phyloP scores from a whole-genome alignment of 495 filamentous ascomycete species.

The Penicillium waksmanii region DNA sequence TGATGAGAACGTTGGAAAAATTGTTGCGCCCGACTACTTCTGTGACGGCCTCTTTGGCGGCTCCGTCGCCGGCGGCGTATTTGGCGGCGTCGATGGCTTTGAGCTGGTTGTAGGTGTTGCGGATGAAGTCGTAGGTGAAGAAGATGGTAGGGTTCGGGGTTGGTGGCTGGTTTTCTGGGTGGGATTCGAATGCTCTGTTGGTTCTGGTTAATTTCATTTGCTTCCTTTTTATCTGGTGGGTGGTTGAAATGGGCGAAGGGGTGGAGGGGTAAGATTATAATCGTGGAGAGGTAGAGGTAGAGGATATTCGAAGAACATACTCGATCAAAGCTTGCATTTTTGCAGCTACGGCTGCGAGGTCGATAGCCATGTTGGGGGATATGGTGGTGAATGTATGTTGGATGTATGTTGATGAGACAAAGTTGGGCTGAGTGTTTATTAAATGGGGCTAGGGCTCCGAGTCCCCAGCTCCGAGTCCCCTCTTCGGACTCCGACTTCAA shows the following conservation, averaged over 20 bases:
- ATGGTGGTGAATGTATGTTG: background rate
- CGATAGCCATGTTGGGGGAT: conserved; percentile 3
- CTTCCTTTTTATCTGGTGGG: background rate
- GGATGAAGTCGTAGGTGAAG: conserved; percentile 40
- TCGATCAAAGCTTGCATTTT: conserved; percentile 34
- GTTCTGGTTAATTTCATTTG: conserved; percentile 6
- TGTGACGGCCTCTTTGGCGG: conserved; percentile 13
- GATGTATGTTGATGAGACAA: background rate
- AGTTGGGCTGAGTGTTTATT: background rate
- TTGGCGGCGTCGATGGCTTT: conserved; percentile 31
- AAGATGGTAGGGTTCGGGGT: conserved; percentile 36
- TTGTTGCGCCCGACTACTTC: conserved; percentile 37
- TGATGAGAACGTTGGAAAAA: conserved; percentile 33
- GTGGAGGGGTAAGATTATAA: background rate
- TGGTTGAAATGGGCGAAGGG: background rate
- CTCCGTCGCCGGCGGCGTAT: conserved; percentile 27
- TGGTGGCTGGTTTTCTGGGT: conserved; percentile 36
- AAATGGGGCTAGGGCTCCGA: background rate
- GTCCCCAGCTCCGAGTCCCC: too few relatives aligned
- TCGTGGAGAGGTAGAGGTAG: background rate
- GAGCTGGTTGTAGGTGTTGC: conserved; percentile 33
- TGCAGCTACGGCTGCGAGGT: conserved; percentile 21
- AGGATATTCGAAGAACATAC: conserved; percentile 17
- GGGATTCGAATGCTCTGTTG: conserved; percentile 35
- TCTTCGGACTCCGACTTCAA: too few relatives aligned